A percentile compares a stretch with the other conserved stretches of the same genome.
phyloP scores from a whole-genome alignment of 306 rosid species.

The Datisca glomerata region DNA sequence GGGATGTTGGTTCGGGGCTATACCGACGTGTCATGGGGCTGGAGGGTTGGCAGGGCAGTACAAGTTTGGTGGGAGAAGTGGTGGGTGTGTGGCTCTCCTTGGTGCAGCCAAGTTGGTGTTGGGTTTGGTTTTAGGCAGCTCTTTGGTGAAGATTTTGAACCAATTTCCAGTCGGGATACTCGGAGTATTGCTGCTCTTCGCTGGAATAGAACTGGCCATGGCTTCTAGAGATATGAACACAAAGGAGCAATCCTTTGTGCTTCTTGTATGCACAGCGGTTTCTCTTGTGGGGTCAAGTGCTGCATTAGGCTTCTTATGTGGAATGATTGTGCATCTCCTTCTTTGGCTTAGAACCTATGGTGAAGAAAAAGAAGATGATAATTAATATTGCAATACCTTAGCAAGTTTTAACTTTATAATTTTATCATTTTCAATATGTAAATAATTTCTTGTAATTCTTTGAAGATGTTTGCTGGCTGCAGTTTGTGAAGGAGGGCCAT shows the following conservation, averaged over 20 bases:
- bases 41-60: slow-evolving; percentile 70
- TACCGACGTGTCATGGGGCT: slow-evolving; percentile 62
- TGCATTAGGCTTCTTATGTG: slow-evolving; percentile 50
- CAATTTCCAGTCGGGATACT: slow-evolving; percentile 55
- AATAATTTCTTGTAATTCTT: no score
- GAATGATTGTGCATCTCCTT: slow-evolving; percentile 24
- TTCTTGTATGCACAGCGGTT: slow-evolving; percentile 44
- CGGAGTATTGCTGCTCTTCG: slow-evolving; percentile 48
- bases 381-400: no score
- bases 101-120: slow-evolving; percentile 40
- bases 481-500: no score
- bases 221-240: slow-evolving; percentile 46
- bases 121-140: slow-evolving; percentile 47
- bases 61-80: slow-evolving; percentile 73
- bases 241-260: slow-evolving; percentile 45
- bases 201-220: slow-evolving; percentile 65
- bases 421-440: no score
- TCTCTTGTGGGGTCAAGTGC: slow-evolving; percentile 60
- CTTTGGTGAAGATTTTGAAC: slow-evolving; percentile 35
- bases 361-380: background rate
- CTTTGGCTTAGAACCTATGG: slow-evolving; percentile 33
- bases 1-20: slow-evolving; percentile 67
- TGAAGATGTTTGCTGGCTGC: no score
- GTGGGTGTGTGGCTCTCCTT: slow-evolving; percentile 63
- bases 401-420: no score